A percentile compares a stretch with the other conserved stretches of the same genome.
Evolutionary conservation across 2,329 filamentous ascomycete genomes (phyloP).

Genomic region (Colletotrichum trifolii): DNA sequence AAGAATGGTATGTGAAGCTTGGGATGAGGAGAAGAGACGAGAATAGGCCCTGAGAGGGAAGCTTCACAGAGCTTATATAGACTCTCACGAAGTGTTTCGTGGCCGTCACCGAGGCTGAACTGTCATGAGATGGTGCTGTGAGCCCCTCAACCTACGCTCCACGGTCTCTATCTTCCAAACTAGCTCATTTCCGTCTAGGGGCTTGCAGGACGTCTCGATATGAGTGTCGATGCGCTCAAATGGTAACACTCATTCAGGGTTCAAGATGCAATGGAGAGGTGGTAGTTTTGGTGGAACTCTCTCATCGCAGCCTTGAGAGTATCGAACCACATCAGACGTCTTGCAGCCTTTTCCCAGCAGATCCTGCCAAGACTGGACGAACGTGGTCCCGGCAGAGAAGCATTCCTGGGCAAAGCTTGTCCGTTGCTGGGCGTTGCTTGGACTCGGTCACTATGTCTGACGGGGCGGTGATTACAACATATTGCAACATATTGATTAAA

Average conservation of each 20-base stretch:
- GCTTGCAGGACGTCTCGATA: background rate
- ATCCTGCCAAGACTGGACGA: constrained; percentile 22
- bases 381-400: constrained; percentile 3
- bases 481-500: constrained; percentile 14
- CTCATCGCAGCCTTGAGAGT: background rate
- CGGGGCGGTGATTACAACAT: background rate
- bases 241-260: constrained; percentile 14
- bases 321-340: constrained; percentile 9
- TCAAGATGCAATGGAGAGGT: background rate
- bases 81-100: constrained; percentile 27
- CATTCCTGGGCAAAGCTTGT: constrained; percentile 25
- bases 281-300: background rate
- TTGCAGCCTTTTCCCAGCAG: constrained; percentile 14
- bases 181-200: constrained; percentile 18
- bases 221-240: constrained; percentile 15
- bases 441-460: constrained; percentile 3
- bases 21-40: background rate
- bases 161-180: background rate
- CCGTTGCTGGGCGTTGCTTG: background rate
- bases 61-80: constrained; percentile 29
- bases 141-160: background rate
- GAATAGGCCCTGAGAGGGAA: background rate
- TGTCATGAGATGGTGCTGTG: constrained; percentile 13
- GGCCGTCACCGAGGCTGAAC: constrained; percentile 11
- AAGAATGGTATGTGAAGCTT: constrained; percentile 15